Percentiles rank a stretch among this genome's conserved stretches.
Evolutionary conservation across 2,329 filamentous ascomycete species (phyloP).

Genomic region (Penicillium italicum): DNA sequence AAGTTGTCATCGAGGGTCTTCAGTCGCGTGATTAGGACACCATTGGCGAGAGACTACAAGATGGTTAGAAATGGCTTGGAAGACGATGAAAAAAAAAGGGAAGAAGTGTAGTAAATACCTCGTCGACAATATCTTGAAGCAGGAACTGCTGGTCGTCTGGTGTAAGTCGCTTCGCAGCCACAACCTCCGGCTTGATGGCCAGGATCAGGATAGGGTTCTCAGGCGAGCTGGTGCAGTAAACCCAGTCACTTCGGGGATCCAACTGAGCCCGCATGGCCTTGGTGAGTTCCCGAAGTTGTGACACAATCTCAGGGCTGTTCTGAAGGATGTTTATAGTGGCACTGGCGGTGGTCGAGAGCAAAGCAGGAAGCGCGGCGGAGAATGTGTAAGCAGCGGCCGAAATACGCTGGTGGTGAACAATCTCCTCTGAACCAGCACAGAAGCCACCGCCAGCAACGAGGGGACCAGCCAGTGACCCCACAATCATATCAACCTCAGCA

Average conservation of each 20-base stretch:
- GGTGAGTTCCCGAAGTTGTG: constrained; percentile 78
- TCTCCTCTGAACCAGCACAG: constrained; percentile 85
- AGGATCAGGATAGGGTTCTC: constrained; percentile 89
- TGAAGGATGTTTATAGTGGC: constrained; percentile 85
- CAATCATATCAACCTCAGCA: constrained; percentile 91
- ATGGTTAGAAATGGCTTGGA: constrained; percentile 10
- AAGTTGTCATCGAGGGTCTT: constrained; percentile 71
- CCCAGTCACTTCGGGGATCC: constrained; percentile 91
- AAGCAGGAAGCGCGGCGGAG: constrained; percentile 88
- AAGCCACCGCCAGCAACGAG: constrained; percentile 93
- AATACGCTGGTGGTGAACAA: constrained; percentile 94
- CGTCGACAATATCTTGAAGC: constrained; percentile 89
- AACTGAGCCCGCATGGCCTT: constrained; percentile 80
- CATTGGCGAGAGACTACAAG: constrained; percentile 71
- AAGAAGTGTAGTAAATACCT: constrained; percentile 58
- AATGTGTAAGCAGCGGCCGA: constrained; percentile 90
- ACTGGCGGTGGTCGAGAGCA: constrained; percentile 91
- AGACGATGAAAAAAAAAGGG: neutral
- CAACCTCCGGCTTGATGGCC: constrained; percentile 76
- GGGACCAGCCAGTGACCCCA: constrained; percentile 85
- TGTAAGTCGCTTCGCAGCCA: constrained; percentile 65
- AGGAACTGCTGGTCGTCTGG: constrained; percentile 77
- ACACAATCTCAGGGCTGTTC: constrained; percentile 76
- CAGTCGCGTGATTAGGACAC: constrained; percentile 81
- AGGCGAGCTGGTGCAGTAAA: constrained; percentile 70